Evolutionary conservation across 202 grass and related monocot genomes (phyloP).

Genomic region (Panicum hallii): DNA sequence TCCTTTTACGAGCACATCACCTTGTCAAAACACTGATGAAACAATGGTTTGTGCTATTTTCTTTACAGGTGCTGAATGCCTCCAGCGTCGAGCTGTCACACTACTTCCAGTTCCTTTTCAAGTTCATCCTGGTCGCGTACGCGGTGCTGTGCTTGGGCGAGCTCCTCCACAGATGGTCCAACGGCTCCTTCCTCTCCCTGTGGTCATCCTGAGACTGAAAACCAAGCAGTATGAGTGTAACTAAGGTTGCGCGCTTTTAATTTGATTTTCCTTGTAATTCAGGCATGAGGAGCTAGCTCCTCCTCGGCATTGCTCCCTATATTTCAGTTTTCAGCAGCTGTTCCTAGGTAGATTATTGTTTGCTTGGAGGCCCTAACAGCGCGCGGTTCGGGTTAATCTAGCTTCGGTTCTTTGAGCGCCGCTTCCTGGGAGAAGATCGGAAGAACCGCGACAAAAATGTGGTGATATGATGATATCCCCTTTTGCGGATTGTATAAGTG

Average conservation of each 20-base stretch:
- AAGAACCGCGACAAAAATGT: slow-evolving; percentile 6
- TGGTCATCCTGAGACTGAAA: slow-evolving; percentile 36
- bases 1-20: neutral
- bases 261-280: slow-evolving; percentile 11
- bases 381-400: neutral
- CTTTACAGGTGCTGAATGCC: slow-evolving; percentile 50
- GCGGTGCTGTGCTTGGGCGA: slow-evolving; percentile 62
- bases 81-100: slow-evolving; percentile 53
- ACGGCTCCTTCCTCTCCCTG: slow-evolving; percentile 41
- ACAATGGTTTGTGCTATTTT: neutral
- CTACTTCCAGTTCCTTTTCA: slow-evolving; percentile 68
- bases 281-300: neutral
- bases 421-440: neutral
- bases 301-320: neutral
- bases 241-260: slow-evolving; percentile 21
- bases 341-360: slow-evolving; percentile 23
- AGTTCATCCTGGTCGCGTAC: slow-evolving; percentile 65
- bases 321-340: neutral
- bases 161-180: slow-evolving; percentile 60
- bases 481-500: slow-evolving; percentile 41
- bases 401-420: neutral
- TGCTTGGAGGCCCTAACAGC: slow-evolving; percentile 6
- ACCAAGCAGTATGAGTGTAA: slow-evolving; percentile 9
- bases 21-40: neutral
- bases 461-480: neutral